These are phyloP conservation scores for Trametes versicolor DNA, from an alignment of 1,284 basidiomycete genomes.

Conservation along the genomic window DNA sequence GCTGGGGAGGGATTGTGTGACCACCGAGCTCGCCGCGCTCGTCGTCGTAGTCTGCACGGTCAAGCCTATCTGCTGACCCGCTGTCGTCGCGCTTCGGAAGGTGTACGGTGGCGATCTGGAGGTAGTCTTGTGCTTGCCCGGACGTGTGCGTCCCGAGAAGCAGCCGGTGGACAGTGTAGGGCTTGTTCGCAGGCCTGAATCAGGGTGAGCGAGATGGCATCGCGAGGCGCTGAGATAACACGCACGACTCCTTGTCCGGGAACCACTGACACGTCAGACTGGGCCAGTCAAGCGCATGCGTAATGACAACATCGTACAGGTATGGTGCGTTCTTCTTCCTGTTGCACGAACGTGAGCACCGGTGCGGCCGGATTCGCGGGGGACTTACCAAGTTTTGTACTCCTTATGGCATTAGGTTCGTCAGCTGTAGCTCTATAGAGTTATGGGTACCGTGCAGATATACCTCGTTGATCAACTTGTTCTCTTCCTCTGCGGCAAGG, in stretches of 20 bases:
- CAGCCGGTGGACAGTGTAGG: conserved; percentile 93
- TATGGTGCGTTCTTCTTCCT: conserved; percentile 99
- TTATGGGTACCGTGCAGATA: conserved; percentile 35
- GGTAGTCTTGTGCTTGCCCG: conserved; percentile 93
- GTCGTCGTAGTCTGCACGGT: conserved; percentile 89
- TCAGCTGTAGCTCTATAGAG: conserved; percentile 7
- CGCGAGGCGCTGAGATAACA: conserved; percentile 24
- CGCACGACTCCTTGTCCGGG: conserved; percentile 94
- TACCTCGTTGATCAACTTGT: conserved; percentile 94
- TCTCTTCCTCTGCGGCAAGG: conserved; percentile 85
- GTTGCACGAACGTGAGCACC: conserved; percentile 24
- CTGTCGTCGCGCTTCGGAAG: conserved; percentile 83
- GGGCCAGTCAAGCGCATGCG: conserved; percentile 98
- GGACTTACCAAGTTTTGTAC: conserved; percentile 80
- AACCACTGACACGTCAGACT: conserved; percentile 99
- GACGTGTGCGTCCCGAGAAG: conserved; percentile 99
- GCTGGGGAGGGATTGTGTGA: conserved; percentile 79
- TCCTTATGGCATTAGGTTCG: conserved; percentile 56
- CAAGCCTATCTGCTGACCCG: conserved; percentile 75
- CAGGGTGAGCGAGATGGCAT: neutral
- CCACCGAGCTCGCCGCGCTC: conserved; percentile 93
- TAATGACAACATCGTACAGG: conserved; percentile 97
- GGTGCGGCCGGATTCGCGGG: conserved; percentile 19
- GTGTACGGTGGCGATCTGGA: conserved; percentile 95
- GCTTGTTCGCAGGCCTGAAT: conserved; percentile 83